Conservation (phyloP, 140 eudicot genomes). For the Senecio squalidus region DNA sequence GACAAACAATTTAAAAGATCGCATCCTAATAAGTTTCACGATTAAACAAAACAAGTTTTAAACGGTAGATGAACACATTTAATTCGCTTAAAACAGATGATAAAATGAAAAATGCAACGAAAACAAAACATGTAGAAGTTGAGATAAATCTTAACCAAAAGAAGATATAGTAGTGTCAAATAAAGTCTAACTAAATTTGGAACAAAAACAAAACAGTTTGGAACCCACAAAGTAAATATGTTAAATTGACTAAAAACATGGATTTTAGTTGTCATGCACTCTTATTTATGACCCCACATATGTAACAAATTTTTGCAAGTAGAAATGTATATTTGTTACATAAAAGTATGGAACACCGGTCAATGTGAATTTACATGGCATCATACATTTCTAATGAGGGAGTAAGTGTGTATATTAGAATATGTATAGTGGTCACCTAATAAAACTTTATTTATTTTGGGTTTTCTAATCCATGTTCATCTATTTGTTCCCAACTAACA, state of each 20-base stretch:
- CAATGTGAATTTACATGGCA: too few relatives aligned
- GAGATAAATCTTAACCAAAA: neutral
- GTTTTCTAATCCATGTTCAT: slow-evolving; percentile 11
- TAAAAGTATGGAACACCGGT: too few relatives aligned
- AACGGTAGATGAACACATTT: neutral
- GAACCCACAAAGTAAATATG: slow-evolving; percentile 13
- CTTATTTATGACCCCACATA: neutral
- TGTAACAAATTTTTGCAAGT: neutral
- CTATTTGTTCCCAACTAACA: neutral
- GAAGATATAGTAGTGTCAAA: slow-evolving; percentile 19
- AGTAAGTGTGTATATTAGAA: too few relatives aligned
- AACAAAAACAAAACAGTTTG: slow-evolving; percentile 12
- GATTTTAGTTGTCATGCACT: neutral
- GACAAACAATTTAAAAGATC: neutral
- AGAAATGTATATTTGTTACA: neutral
- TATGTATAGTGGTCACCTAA: too few relatives aligned
- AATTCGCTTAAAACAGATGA: neutral
- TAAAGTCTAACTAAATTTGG: neutral
- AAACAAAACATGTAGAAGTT: neutral
- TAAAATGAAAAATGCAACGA: neutral
- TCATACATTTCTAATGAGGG: too few relatives aligned
- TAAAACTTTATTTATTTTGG: too few relatives aligned
- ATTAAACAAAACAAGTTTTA: neutral
- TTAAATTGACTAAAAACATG: neutral
- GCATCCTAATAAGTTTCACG: neutral